Conservation (phyloP, 352 stramenopile species). For the Phytophthora nicotianae region DNA sequence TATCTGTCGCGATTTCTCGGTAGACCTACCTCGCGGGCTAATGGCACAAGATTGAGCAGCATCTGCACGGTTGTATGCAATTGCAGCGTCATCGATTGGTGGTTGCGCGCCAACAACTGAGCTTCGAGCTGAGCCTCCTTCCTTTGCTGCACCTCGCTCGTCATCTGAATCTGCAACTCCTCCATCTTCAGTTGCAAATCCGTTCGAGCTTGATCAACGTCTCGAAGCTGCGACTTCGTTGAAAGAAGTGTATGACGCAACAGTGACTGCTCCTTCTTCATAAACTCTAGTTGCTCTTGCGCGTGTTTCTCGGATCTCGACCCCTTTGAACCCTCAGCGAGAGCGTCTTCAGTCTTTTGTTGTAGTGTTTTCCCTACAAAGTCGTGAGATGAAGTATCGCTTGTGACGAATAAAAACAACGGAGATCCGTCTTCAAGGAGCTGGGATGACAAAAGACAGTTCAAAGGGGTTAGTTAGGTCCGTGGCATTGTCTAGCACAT, state of each 20-base stretch:
- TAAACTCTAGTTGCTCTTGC: conserved; percentile 69
- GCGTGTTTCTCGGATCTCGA: conserved; percentile 49
- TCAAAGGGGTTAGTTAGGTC: neutral
- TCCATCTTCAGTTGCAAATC: conserved; percentile 36
- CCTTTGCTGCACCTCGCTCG: conserved; percentile 48
- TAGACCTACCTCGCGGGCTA: conserved; percentile 53
- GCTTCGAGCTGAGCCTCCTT: conserved; percentile 62
- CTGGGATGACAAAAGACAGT: conserved; percentile 5
- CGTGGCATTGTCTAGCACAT: neutral
- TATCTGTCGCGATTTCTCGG: neutral
- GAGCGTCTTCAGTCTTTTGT: conserved; percentile 29
- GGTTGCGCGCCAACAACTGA: conserved; percentile 62
- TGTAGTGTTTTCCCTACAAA: conserved; percentile 33
- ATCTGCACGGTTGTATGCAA: conserved; percentile 78
- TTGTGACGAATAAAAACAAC: conserved; percentile 6
- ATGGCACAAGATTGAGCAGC: conserved; percentile 69
- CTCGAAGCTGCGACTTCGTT: conserved; percentile 53
- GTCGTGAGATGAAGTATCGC: conserved; percentile 17
- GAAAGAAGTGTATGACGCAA: conserved; percentile 49
- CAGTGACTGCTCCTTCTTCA: conserved; percentile 61
- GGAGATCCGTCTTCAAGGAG: conserved; percentile 9
- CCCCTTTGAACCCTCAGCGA: conserved; percentile 38
- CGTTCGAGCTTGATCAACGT: conserved; percentile 48
- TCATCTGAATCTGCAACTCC: conserved; percentile 41
- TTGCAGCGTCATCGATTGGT: conserved; percentile 74